A percentile compares a stretch with the other conserved stretches of the same genome.
phyloP scores from a whole-genome alignment of 2,329 filamentous ascomycete species.

The Pseudophaeomoniella oleicola region DNA sequence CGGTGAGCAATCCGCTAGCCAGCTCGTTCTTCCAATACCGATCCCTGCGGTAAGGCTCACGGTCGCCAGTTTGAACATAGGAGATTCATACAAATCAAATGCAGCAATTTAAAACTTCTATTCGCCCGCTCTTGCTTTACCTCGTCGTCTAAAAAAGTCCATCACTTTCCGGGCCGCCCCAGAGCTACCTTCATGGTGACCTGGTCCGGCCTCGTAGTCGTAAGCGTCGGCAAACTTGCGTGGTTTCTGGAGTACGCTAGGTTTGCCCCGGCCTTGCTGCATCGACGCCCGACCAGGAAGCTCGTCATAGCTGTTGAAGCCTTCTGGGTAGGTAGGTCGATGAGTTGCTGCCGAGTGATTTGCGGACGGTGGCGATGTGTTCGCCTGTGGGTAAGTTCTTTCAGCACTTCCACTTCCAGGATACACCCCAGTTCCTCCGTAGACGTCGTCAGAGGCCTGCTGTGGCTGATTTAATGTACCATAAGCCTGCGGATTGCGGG shows the following conservation, averaged over 20 bases:
- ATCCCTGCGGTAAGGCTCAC: neutral
- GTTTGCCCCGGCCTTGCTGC: conserved; percentile 23
- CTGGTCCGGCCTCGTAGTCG: conserved; percentile 47
- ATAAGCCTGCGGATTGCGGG: conserved; percentile 9
- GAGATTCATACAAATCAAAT: neutral
- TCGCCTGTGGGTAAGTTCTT: conserved; percentile 16
- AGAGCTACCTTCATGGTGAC: conserved; percentile 65
- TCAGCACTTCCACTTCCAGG: conserved; percentile 3
- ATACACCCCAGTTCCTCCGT: conserved; percentile 13
- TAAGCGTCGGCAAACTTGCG: conserved; percentile 79
- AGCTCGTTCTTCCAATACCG: neutral
- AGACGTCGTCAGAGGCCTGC: conserved; percentile 10
- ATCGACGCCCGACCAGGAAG: conserved; percentile 23
- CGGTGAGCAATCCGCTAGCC: no score
- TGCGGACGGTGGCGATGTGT: neutral
- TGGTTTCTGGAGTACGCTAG: conserved; percentile 63
- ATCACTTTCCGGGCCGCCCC: conserved; percentile 85
- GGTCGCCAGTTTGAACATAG: neutral
- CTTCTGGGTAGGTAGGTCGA: conserved; percentile 29
- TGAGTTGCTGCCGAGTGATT: conserved; percentile 15
- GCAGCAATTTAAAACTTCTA: neutral
- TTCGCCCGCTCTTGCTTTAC: conserved; percentile 49
- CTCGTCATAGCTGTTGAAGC: conserved; percentile 28
- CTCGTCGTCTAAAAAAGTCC: conserved; percentile 90
- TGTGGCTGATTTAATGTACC: conserved; percentile 3